Conservation (phyloP, 2,329 filamentous ascomycete genomes). For the Epichloe elymi region DNA sequence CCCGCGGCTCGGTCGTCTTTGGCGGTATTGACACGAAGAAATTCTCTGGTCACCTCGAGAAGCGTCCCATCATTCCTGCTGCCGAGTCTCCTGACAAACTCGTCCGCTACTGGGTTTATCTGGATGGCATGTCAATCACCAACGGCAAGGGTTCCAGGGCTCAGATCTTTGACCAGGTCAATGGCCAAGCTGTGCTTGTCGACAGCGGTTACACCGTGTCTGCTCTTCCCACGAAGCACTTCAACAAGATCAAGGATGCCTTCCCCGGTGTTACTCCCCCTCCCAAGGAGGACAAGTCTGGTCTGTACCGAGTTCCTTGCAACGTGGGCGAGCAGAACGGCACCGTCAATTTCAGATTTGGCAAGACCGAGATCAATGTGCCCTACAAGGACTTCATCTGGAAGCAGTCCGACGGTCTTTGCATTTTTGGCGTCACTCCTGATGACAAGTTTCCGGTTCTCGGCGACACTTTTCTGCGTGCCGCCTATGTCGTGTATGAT, state of each 20-base stretch:
- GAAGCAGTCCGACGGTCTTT: slow-evolving; percentile 18
- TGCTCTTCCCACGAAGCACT: slow-evolving; percentile 47
- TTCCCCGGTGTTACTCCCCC: slow-evolving; percentile 18
- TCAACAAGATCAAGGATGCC: slow-evolving; percentile 27
- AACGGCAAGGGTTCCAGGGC: slow-evolving; percentile 23
- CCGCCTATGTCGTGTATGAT: slow-evolving; percentile 31
- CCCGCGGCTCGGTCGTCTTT: slow-evolving; percentile 29
- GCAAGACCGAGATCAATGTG: slow-evolving; percentile 29
- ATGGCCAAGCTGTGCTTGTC: slow-evolving; percentile 36
- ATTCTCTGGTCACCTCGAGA: slow-evolving; percentile 38
- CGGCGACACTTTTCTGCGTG: slow-evolving; percentile 31
- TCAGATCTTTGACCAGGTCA: slow-evolving; percentile 28
- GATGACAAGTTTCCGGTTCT: slow-evolving; percentile 27
- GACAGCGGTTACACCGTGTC: slow-evolving; percentile 57
- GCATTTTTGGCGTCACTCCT: slow-evolving; percentile 33
- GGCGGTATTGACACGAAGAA: slow-evolving; percentile 45
- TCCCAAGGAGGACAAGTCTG: slow-evolving; percentile 13
- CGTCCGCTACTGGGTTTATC: slow-evolving; percentile 29
- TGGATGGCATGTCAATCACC: slow-evolving; percentile 24
- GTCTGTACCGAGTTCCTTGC: slow-evolving; percentile 37
- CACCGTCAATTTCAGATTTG: slow-evolving; percentile 35
- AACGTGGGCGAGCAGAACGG: slow-evolving; percentile 20
- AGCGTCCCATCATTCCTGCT: slow-evolving; percentile 39
- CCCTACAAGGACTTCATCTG: slow-evolving; percentile 33
- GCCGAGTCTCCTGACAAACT: slow-evolving; percentile 20